Evolutionary conservation across 139 green algal genomes (phyloP).

Genomic region (Micractinium conductrix): DNA sequence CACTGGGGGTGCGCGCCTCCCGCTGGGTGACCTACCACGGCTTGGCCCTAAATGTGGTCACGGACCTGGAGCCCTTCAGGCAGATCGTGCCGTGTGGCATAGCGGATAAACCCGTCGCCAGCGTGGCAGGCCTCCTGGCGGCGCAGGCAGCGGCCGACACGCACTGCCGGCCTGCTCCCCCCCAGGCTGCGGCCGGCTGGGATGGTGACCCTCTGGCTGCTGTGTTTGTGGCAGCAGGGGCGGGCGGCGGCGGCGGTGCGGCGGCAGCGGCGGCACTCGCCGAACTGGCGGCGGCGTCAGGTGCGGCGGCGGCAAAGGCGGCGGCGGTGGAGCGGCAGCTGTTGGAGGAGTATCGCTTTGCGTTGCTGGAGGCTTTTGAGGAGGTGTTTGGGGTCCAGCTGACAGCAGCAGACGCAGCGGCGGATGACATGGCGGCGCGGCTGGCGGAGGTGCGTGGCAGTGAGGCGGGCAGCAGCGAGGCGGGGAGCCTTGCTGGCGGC

Average conservation of each 20-base stretch:
- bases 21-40: conserved; percentile 86
- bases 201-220: neutral
- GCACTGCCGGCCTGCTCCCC: neutral
- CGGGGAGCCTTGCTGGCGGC: no score
- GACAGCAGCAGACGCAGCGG: neutral
- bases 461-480: no score
- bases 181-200: neutral
- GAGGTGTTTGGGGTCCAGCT: conserved; percentile 73
- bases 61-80: conserved; percentile 66
- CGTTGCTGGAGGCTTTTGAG: conserved; percentile 68
- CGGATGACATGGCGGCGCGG: neutral
- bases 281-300: neutral
- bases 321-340: conserved; percentile 36
- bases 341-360: conserved; percentile 75
- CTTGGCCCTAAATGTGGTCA: conserved; percentile 78
- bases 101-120: conserved; percentile 51
- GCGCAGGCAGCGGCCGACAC: neutral
- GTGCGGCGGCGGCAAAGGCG: neutral
- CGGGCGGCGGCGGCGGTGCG: neutral
- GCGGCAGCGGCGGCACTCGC: neutral
- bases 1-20: conserved; percentile 74
- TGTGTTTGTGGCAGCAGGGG: neutral
- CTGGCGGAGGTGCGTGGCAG: neutral
- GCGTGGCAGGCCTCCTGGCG: conserved; percentile 8
- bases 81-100: conserved; percentile 86